Base-by-base conservation (phyloP, 2,329 filamentous ascomycete species). In the Rhinocladiella similis region DNA sequence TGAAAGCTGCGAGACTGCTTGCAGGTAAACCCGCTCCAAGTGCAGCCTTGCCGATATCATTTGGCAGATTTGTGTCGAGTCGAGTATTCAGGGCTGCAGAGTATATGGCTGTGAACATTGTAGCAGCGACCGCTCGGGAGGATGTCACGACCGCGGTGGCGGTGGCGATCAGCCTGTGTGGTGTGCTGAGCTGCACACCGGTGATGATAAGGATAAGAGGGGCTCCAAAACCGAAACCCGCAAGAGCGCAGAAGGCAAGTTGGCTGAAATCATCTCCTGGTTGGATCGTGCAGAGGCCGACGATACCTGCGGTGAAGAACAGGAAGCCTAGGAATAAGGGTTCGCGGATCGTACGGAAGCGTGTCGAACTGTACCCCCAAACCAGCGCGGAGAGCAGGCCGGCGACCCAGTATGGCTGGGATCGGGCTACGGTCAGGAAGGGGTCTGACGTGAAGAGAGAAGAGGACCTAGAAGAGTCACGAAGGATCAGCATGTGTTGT, bases 101-200 rank as follows among this genome's bases (percentile, higher is more conserved):
- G 20, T 56, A 60, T 18, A 63, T 63, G 16, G 61, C 59, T 4
- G 59, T 63, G 50, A 62, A 63, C 14, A 62, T 48, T 1, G 59
- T 59, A 14, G 59, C 59, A 10, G 56, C 59, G 19, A 62, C 54
- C 3, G 61, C 59, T 20, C 61, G 56, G 3, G 57, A 54, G 2
- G 61, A 63, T 2, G 61, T 63, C 13, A 51, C 57, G 16, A 63
- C 59, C 1, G 59, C 61, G 5, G 61, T 63, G 3, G 61, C 61
- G 5, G 61, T 62, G 5, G 61, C 61, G 33, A 63, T 62, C n/a
- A 63, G 27, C 9, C 53, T 46, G 47, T 60, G 56, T 16, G 61
- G 61, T 16, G 59, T 62, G 9, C 56, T 55, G 2, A 63, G 59
- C 25, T 63, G 61, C 9, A 63, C 61, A 6, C 56, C 59, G 2